phyloP scores from a whole-genome alignment of 148 eudicot genomes.

The Salicornia ramosissima region DNA sequence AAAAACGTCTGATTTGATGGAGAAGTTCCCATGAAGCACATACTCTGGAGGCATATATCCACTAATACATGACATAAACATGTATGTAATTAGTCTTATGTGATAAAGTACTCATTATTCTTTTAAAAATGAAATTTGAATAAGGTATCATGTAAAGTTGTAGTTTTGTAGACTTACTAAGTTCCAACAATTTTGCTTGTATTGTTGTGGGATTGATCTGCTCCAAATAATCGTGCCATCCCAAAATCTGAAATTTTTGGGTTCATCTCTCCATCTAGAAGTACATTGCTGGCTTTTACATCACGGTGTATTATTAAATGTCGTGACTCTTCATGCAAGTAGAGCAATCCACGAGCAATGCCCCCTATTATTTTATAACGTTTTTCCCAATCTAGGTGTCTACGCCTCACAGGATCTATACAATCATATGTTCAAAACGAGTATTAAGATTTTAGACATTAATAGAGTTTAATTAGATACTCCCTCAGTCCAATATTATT shows the following conservation, averaged over 20 bases:
- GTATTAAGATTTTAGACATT: background rate
- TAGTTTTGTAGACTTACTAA: constrained; percentile 32
- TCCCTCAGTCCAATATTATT: too few species aligned
- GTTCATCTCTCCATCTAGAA: constrained; percentile 45
- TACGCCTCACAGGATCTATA: constrained; percentile 29
- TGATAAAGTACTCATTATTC: too few species aligned
- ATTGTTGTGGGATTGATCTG: constrained; percentile 39
- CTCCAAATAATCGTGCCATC: constrained; percentile 38
- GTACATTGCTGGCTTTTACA: constrained; percentile 45
- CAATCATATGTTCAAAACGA: background rate
- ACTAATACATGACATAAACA: too few species aligned
- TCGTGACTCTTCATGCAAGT: constrained; percentile 54
- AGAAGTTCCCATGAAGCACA: constrained; percentile 28
- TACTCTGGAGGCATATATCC: constrained; percentile 49
- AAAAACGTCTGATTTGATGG: constrained; percentile 40
- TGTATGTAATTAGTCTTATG: background rate
- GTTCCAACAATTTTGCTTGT: constrained; percentile 46
- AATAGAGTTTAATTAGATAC: background rate
- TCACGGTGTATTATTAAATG: constrained; percentile 46
- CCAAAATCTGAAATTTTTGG: constrained; percentile 60
- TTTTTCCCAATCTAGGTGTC: constrained; percentile 35
- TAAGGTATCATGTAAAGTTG: background rate
- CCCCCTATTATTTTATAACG: constrained; percentile 45
- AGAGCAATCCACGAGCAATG: constrained; percentile 43
- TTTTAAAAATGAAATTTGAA: background rate